Evolutionary conservation across 306 rosid genomes (phyloP).

Genomic region (Datisca glomerata): DNA sequence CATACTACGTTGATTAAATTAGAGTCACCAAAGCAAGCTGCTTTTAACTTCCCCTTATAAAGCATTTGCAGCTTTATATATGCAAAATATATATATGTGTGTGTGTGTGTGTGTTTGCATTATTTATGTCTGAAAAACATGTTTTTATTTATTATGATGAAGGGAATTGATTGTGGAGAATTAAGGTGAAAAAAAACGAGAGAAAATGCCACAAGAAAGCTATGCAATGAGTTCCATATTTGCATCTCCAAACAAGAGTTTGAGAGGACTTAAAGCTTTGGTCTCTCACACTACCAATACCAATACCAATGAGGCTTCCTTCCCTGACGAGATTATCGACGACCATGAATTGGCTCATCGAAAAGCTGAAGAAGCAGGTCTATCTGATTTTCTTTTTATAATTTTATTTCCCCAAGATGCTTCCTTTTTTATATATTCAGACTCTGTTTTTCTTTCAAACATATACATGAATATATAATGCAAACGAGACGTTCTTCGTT

Average conservation of each 20-base stretch:
- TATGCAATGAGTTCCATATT: slow-evolving; percentile 22
- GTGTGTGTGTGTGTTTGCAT: no score
- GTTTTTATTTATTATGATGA: background rate
- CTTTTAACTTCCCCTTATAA: no score
- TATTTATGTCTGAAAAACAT: background rate
- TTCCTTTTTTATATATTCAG: background rate
- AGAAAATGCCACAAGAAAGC: slow-evolving; percentile 61
- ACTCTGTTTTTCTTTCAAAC: background rate
- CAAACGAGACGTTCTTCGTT: no score
- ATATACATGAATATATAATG: background rate
- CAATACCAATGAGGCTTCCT: slow-evolving; percentile 9
- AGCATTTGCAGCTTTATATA: no score
- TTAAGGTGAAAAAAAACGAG: background rate
- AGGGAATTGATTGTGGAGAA: background rate
- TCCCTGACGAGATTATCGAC: slow-evolving; percentile 57
- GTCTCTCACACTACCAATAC: slow-evolving; percentile 32
- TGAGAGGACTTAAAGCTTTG: slow-evolving; percentile 51
- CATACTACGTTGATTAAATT: no score
- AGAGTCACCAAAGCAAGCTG: no score
- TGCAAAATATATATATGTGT: no score
- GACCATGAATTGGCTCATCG: slow-evolving; percentile 90
- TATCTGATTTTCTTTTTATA: background rate
- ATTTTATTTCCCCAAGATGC: background rate
- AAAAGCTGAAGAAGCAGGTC: slow-evolving; percentile 99
- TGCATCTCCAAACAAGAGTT: slow-evolving; percentile 52